phyloP scores from a whole-genome alignment of 495 filamentous ascomycete genomes.

The Apiosordaria backusii region DNA sequence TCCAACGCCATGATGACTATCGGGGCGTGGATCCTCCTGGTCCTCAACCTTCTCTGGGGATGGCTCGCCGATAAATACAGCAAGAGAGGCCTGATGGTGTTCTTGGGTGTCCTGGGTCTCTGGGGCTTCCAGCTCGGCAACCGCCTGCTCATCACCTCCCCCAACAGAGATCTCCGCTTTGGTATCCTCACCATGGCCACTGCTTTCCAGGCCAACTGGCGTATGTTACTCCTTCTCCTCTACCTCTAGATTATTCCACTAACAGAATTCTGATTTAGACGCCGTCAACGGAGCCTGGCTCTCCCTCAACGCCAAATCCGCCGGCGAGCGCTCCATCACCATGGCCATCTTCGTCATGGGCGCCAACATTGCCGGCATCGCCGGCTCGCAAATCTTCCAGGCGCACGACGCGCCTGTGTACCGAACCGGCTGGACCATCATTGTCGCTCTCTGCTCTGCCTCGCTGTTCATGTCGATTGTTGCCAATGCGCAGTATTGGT shows the following conservation, averaged over 20 bases:
- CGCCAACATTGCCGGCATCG: slow-evolving; percentile 51
- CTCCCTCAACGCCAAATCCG: slow-evolving; percentile 32
- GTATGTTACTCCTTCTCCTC: slow-evolving; percentile 35
- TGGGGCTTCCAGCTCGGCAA: slow-evolving; percentile 31
- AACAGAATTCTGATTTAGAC: slow-evolving; percentile 23
- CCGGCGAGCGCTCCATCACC: slow-evolving; percentile 39
- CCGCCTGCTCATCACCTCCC: slow-evolving; percentile 42
- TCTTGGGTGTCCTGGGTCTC: slow-evolving; percentile 20
- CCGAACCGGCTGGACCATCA: slow-evolving; percentile 26
- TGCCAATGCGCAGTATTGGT: slow-evolving; percentile 28
- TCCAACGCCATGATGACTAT: slow-evolving; percentile 53
- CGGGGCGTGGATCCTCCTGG: slow-evolving; percentile 32
- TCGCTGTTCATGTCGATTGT: slow-evolving; percentile 19
- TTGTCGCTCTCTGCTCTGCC: slow-evolving; percentile 17
- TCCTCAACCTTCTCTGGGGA: slow-evolving; percentile 45
- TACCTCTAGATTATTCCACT: neutral
- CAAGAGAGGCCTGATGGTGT: slow-evolving; percentile 22
- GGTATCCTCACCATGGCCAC: slow-evolving; percentile 43
- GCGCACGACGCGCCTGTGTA: slow-evolving; percentile 52
- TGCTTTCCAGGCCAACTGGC: slow-evolving; percentile 51
- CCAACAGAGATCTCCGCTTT: slow-evolving; percentile 42
- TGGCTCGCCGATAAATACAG: slow-evolving; percentile 34
- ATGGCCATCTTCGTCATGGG: slow-evolving; percentile 52
- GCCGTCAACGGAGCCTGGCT: slow-evolving; percentile 39
- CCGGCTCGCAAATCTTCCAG: slow-evolving; percentile 54